Base-by-base conservation (phyloP, 768 basidiomycete species). In the Russula earlei region DNA sequence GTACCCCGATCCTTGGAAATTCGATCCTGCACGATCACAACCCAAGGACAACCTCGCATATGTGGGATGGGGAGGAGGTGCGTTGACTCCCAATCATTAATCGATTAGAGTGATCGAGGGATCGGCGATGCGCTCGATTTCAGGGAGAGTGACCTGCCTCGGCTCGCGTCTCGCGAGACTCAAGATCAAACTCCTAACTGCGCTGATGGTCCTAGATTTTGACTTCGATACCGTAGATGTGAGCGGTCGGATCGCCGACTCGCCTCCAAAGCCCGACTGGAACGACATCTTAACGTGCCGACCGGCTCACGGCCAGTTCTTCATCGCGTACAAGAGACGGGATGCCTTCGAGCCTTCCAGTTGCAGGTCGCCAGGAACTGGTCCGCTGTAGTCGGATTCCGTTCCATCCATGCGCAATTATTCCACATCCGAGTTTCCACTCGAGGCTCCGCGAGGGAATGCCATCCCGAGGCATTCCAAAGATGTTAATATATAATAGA, bases 51-150 rank as follows among this genome's bases (percentile, higher is more conserved):
- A 77, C 77, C 81, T 80, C 68, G 71, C 76, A 52, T 88, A 84
- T 65, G 74, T 88, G 48, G 86, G 85, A 33, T 89, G 85, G 87
- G 87, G 87, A 58, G 84, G 80, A 72, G 87, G 87, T 89, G 66
- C 65, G 81, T 75, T 61, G n/a, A n/a, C n/a, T n/a, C n/a, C n/a
- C n/a, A n/a, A n/a, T n/a, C n/a, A n/a, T n/a, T n/a, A n/a, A n/a
- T n/a, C n/a, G n/a, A n/a, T n/a, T n/a, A n/a, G n/a, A n/a, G n/a
- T n/a, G n/a, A n/a, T n/a, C n/a, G n/a, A n/a, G n/a, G n/a, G n/a
- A n/a, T n/a, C n/a, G n/a, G n/a, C n/a, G n/a, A n/a, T n/a, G n/a
- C n/a, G n/a, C n/a, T n/a, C n/a, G n/a, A n/a, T n/a, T n/a, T n/a
- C 63, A 89, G 87, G 86, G 17, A 84, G 79, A 64, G 84, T 80